Conservation (phyloP, 1,284 basidiomycete species). For the Cerrena zonata region DNA sequence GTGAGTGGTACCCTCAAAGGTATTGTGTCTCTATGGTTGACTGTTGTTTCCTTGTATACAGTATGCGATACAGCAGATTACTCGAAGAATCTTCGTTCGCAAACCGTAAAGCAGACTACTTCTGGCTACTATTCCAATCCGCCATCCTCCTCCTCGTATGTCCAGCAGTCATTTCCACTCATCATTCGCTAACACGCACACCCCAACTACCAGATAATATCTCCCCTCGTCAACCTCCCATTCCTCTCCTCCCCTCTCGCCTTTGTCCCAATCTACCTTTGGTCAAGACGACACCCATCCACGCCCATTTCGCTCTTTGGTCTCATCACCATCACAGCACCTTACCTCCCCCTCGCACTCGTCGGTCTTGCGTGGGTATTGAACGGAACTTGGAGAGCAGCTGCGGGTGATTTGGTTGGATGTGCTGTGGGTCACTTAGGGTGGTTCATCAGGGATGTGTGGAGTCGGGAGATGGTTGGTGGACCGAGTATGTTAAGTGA, state of each 20-base stretch:
- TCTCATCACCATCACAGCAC: constrained; percentile 88
- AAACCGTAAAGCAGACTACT: constrained; percentile 85
- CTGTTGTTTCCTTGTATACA: too few relatives aligned
- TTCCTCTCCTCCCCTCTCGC: constrained; percentile 86
- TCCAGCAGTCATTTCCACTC: too few relatives aligned
- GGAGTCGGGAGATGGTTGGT: constrained; percentile 87
- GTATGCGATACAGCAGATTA: constrained; percentile 94
- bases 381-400: constrained; percentile 81
- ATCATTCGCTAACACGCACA: background rate
- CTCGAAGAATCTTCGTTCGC: constrained; percentile 94
- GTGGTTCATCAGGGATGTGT: constrained; percentile 92
- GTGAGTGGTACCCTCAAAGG: constrained; percentile 43
- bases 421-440: constrained; percentile 87
- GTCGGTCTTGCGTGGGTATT: constrained; percentile 87
- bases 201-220: constrained; percentile 50
- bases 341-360: constrained; percentile 88
- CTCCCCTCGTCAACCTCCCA: constrained; percentile 83
- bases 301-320: constrained; percentile 95
- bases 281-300: constrained; percentile 89
- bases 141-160: constrained; percentile 77
- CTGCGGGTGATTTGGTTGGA: constrained; percentile 80
- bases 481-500: constrained; percentile 71
- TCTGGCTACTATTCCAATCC: constrained; percentile 84
- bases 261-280: constrained; percentile 93
- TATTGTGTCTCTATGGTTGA: background rate